Evolutionary conservation across 2,329 filamentous ascomycete species (phyloP).

Genomic region (Rugonectria rugulosa): DNA sequence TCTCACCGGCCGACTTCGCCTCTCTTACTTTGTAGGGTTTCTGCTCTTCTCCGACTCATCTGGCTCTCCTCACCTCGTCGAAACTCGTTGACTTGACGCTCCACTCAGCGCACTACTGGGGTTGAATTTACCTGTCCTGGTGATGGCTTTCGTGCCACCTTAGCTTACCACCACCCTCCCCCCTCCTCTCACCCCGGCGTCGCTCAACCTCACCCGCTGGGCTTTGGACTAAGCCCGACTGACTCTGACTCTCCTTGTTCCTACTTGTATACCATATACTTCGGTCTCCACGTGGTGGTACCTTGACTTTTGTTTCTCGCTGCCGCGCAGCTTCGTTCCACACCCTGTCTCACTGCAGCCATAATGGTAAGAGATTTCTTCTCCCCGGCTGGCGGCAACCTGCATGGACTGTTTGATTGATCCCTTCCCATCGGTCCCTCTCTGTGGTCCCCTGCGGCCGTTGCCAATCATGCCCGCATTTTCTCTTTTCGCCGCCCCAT

Average conservation of each 20-base stretch:
- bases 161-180: conserved; percentile 44
- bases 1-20: conserved; percentile 28
- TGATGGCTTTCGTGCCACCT: conserved; percentile 47
- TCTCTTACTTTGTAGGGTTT: conserved; percentile 31
- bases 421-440: conserved; percentile 41
- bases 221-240: conserved; percentile 37
- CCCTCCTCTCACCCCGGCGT: conserved; percentile 43
- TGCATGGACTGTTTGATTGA: conserved; percentile 56
- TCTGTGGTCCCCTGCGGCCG: conserved; percentile 36
- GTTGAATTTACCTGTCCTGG: conserved; percentile 39
- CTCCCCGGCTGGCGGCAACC: conserved; percentile 50
- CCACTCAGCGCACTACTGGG: conserved; percentile 39
- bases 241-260: conserved; percentile 43
- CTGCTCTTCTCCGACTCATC: conserved; percentile 31
- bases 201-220: conserved; percentile 39
- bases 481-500: conserved; percentile 35
- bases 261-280: conserved; percentile 46
- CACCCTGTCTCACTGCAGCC: conserved; percentile 49
- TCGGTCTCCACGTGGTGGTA: conserved; percentile 47
- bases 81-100: conserved; percentile 34
- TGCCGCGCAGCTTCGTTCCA: conserved; percentile 41
- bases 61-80: conserved; percentile 33
- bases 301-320: conserved; percentile 44
- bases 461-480: conserved; percentile 37
- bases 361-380: conserved; percentile 58